Evolutionary conservation across 768 basidiomycete genomes (phyloP).

Genomic region (Exidia glandulosa): DNA sequence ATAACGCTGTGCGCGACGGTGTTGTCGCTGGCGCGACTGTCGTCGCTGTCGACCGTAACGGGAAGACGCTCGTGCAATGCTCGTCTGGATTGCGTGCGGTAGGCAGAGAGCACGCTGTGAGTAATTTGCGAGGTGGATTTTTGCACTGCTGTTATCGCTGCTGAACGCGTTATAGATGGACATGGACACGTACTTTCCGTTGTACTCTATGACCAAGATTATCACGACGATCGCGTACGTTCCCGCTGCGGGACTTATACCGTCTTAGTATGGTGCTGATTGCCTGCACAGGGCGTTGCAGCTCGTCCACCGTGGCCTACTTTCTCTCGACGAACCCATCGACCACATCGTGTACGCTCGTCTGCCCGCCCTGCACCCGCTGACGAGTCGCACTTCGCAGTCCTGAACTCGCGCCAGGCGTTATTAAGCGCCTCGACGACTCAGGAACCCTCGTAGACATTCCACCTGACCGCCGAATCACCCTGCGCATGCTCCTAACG

Average conservation of each 20-base stretch:
- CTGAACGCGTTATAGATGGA: neutral
- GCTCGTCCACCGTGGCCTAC: neutral
- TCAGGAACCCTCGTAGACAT: neutral
- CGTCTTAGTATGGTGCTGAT: neutral
- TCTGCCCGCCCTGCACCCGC: too few relatives aligned
- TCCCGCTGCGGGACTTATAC: neutral
- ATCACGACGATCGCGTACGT: neutral
- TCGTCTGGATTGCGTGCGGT: neutral
- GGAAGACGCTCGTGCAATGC: neutral
- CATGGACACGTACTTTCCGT: neutral
- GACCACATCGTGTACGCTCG: neutral
- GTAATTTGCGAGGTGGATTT: too few relatives aligned
- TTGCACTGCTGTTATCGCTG: neutral
- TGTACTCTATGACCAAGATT: neutral
- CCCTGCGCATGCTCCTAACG: neutral
- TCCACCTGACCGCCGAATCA: neutral
- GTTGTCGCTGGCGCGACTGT: neutral
- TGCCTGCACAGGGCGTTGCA: neutral
- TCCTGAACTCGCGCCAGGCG: neutral
- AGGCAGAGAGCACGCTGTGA: neutral
- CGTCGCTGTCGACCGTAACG: neutral
- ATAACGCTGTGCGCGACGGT: neutral
- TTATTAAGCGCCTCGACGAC: neutral
- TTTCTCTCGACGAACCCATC: neutral
- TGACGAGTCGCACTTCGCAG: neutral